Evolutionary conservation across 306 rosid species (phyloP).

Genomic region (Boehmeria nivea): DNA sequence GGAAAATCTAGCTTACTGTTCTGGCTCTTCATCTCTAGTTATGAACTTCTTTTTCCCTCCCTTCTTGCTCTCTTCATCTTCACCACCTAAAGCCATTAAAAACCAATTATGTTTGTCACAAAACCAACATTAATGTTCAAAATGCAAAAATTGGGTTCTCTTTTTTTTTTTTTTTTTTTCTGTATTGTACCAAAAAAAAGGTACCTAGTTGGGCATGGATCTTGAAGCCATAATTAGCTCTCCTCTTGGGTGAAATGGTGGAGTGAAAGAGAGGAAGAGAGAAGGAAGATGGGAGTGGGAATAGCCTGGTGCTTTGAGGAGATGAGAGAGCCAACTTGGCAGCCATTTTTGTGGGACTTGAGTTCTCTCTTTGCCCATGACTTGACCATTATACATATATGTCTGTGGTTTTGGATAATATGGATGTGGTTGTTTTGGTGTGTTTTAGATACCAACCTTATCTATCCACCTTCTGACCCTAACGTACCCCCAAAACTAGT

Average conservation of each 20-base stretch:
- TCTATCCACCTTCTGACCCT: conserved; percentile 9
- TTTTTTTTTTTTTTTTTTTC: no score
- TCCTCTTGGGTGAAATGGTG: conserved; percentile 29
- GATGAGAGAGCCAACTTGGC: conserved; percentile 47
- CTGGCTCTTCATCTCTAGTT: conserved; percentile 89
- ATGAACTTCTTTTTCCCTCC: conserved; percentile 78
- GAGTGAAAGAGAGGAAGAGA: conserved; percentile 26
- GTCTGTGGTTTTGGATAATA: conserved; percentile 27
- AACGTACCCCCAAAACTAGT: no score
- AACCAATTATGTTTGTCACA: neutral
- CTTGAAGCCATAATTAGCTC: conserved; percentile 30
- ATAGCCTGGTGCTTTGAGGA: conserved; percentile 33
- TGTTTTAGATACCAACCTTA: conserved; percentile 27
- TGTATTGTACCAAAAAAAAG: no score
- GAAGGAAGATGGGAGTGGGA: conserved; percentile 35
- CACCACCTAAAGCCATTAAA: conserved; percentile 52
- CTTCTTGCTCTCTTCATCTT: conserved; percentile 54
- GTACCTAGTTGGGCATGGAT: conserved; percentile 67
- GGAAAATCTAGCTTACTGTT: conserved; percentile 48
- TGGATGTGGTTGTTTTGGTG: conserved; percentile 23
- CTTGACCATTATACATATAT: conserved; percentile 21
- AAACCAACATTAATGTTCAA: no score
- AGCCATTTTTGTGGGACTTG: conserved; percentile 46
- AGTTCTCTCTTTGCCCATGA: conserved; percentile 21
- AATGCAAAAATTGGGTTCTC: no score